Evolutionary conservation across 345 rosid genomes (phyloP).

Genomic region (Anacardium occidentale): DNA sequence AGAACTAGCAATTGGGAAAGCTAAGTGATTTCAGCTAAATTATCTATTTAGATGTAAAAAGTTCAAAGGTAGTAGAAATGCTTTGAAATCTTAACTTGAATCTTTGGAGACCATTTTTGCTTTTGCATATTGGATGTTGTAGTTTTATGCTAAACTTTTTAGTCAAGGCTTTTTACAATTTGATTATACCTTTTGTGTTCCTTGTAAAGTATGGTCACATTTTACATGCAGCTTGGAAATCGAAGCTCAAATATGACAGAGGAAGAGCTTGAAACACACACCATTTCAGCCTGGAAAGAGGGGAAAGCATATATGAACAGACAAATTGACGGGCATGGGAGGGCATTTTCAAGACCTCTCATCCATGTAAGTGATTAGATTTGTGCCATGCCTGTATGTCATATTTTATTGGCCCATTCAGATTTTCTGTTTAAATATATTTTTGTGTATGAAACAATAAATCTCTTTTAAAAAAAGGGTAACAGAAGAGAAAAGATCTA

Average conservation of each 20-base stretch:
- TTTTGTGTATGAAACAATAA: too few relatives aligned
- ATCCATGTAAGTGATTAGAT: conserved; percentile 46
- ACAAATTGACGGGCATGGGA: conserved; percentile 43
- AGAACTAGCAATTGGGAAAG: not conserved
- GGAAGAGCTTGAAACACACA: conserved; percentile 76
- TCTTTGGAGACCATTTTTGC: not conserved
- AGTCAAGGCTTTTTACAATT: not conserved
- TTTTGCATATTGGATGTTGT: not conserved
- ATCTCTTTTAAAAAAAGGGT: too few relatives aligned
- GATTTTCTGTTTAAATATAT: not conserved
- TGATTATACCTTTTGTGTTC: conserved; percentile 1
- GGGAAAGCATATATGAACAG: conserved; percentile 41
- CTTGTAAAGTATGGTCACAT: not conserved
- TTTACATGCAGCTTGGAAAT: conserved; percentile 59
- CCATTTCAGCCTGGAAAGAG: conserved; percentile 61
- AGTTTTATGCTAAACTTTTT: not conserved
- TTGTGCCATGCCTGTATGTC: conserved; percentile 7
- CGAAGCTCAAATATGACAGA: conserved; percentile 73
- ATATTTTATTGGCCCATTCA: not conserved
- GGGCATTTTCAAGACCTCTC: conserved; percentile 51
- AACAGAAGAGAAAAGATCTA: too few relatives aligned
- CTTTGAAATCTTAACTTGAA: not conserved
- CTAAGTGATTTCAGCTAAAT: not conserved
- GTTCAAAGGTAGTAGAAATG: not conserved
- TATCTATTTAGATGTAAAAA: not conserved